Conservation (phyloP, 352 stramenopile genomes). For the Phytopythium montanum region DNA sequence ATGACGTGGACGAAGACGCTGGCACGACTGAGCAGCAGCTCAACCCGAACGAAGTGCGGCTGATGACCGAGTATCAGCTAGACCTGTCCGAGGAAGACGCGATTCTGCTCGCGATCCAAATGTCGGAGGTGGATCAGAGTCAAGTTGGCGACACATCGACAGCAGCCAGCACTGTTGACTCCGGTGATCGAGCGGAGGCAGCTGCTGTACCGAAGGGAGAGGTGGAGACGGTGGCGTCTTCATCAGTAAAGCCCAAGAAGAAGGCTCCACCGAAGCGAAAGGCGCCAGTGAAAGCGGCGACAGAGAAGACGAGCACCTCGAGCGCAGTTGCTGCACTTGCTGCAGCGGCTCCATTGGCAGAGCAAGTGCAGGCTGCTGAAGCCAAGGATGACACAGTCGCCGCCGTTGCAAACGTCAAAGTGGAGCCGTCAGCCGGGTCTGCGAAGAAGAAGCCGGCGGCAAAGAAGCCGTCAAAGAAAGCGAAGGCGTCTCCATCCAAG, state of each 20-base stretch:
- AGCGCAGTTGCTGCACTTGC: neutral
- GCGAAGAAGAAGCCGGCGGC: neutral
- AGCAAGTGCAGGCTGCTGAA: neutral
- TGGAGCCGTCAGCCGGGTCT: neutral
- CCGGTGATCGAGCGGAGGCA: neutral
- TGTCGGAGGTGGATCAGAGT: conserved; percentile 33
- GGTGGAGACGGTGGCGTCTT: neutral
- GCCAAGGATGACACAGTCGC: neutral
- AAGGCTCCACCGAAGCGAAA: neutral
- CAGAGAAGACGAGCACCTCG: neutral
- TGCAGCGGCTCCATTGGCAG: neutral
- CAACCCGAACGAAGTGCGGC: conserved; percentile 31
- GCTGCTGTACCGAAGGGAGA: neutral
- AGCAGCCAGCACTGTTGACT: neutral
- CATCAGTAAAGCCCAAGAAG: neutral
- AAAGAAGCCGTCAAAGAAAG: conserved; percentile 6
- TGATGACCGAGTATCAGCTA: conserved; percentile 66
- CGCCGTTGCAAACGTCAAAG: neutral
- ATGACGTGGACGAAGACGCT: conserved; percentile 27
- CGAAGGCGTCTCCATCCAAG: conserved; percentile 13
- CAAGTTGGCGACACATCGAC: conserved; percentile 3
- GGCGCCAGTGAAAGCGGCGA: neutral
- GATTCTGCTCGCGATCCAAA: conserved; percentile 54
- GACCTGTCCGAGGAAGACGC: conserved; percentile 76
- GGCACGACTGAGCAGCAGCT: conserved; percentile 10